Evolutionary conservation across 345 rosid genomes (phyloP), one percentile per base, ranked within the genome.

Genomic region (Balakata baccata): DNA sequence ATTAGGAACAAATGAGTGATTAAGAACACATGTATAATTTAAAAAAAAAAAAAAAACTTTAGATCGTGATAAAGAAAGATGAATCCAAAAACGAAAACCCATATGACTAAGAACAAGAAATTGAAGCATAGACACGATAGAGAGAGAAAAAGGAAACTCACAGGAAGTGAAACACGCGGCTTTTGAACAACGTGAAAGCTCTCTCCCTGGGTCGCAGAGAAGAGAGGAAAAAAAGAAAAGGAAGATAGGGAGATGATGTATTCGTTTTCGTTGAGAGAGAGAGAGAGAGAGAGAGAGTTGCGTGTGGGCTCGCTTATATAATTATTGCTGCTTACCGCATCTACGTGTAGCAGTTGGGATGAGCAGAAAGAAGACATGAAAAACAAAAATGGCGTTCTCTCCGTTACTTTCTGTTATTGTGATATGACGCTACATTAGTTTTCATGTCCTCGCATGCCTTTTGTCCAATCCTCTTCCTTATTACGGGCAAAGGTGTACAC

Each of bases 301-400:
- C 90, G 90, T 90, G 88, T 84, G 71, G 75, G 76, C 10, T 77
- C 69, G 66, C 53, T 65, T 73, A 29, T 56, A 71, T 77, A 39
- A 80, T 75, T 73, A 65, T 70, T 56, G 39, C 77, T 78, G 85
- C 84, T 83, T 76, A 81, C 89, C 85, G 80, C 89, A 83, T 75
- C 85, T 77, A 76, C 88, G 88, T 83, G 87, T 87, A 63, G 82
- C 74, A 86, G 84, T 82, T 76, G 86, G 67, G 84, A 76, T 75
- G 52, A 69, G 62, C 84, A 56, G 81, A 66, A 61, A 20, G 22
- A 25, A 16, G 18, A 20, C 18, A n/a, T 18, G 6, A 39, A 4
- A 14, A 22, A 14, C 34, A 29, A 29, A 29, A 29, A 29, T 29
- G 34, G 34, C 34, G 34, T 29, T 2, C 34, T 29, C 34, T 29